These are phyloP conservation scores for Phaeosphaeriaceae sp. DNA, from an alignment of 2,329 filamentous ascomycete genomes.

Conservation along the genomic window DNA sequence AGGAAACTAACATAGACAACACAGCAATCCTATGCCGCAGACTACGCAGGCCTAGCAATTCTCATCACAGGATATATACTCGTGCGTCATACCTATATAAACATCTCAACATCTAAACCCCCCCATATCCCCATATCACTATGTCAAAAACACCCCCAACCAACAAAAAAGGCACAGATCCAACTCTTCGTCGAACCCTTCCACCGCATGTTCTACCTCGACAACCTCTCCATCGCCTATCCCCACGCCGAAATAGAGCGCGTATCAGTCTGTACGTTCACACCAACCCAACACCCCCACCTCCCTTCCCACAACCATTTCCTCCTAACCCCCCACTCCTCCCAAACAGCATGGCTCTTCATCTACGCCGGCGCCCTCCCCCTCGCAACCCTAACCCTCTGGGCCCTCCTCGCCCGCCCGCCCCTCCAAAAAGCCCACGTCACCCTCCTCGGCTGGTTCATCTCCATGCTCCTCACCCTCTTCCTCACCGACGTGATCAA, in stretches of 20 bases:
- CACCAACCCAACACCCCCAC: neutral
- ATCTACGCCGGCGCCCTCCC: conserved; percentile 79
- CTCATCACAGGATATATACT: conserved; percentile 72
- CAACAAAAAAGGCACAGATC: conserved; percentile 55
- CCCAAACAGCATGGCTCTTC: conserved; percentile 76
- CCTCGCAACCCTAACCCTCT: conserved; percentile 68
- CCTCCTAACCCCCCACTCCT: conserved; percentile 11
- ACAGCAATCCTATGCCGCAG: conserved; percentile 82
- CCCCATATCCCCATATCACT: too few species aligned
- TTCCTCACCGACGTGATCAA: conserved; percentile 89
- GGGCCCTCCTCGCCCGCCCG: conserved; percentile 68
- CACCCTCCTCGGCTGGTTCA: conserved; percentile 79
- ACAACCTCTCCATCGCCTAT: conserved; percentile 82
- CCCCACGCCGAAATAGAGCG: conserved; percentile 85
- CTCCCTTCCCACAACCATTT: conserved; percentile 1
- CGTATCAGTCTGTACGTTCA: conserved; percentile 74
- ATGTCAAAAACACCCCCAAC: neutral
- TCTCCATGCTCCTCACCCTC: conserved; percentile 73
- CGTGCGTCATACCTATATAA: conserved; percentile 48
- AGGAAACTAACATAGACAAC: neutral
- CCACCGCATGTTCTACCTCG: conserved; percentile 91
- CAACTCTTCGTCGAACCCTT: conserved; percentile 79
- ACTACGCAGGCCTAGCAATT: conserved; percentile 79
- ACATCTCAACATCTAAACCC: too few species aligned
- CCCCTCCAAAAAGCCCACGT: conserved; percentile 82